Conservation (phyloP, 352 stramenopile species). For the Elongisporangium anandrum region DNA sequence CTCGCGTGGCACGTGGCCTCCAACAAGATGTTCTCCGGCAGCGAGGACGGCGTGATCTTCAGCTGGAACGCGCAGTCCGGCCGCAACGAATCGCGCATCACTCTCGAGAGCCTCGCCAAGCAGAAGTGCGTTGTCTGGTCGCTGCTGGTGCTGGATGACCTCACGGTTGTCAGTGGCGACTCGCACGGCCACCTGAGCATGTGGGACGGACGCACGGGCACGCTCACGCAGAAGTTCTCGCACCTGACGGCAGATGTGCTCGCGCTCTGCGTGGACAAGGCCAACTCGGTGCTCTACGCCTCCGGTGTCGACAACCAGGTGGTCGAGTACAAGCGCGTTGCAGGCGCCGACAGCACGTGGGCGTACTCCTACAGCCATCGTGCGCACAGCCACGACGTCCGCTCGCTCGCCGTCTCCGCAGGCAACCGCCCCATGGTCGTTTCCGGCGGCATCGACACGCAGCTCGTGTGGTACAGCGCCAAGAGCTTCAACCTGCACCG, state of each 20-base stretch:
- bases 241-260: slow-evolving; percentile 91
- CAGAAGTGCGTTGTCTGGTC: slow-evolving; percentile 88
- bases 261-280: slow-evolving; percentile 72
- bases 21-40: slow-evolving; percentile 84
- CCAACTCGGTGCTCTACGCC: slow-evolving; percentile 89
- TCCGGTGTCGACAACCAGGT: slow-evolving; percentile 93
- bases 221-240: slow-evolving; percentile 90
- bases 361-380: slow-evolving; percentile 86
- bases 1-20: slow-evolving; percentile 70
- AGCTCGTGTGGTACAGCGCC: slow-evolving; percentile 89
- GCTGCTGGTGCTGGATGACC: slow-evolving; percentile 84
- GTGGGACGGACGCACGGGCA: slow-evolving; percentile 90
- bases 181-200: slow-evolving; percentile 92
- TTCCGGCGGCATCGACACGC: slow-evolving; percentile 92
- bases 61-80: slow-evolving; percentile 77
- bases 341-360: slow-evolving; percentile 42
- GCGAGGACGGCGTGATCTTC: slow-evolving; percentile 84
- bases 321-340: slow-evolving; percentile 68
- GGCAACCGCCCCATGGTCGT: slow-evolving; percentile 66
- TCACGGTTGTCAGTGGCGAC: slow-evolving; percentile 91
- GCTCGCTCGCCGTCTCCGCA: slow-evolving; percentile 72
- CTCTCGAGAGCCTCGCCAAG: slow-evolving; percentile 72
- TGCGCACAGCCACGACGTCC: slow-evolving; percentile 89
- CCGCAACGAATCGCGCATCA: slow-evolving; percentile 83
- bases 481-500: slow-evolving; percentile 80